Base-by-base conservation (phyloP, 2,329 filamentous ascomycete genomes). In the Talaromyces sp. region DNA sequence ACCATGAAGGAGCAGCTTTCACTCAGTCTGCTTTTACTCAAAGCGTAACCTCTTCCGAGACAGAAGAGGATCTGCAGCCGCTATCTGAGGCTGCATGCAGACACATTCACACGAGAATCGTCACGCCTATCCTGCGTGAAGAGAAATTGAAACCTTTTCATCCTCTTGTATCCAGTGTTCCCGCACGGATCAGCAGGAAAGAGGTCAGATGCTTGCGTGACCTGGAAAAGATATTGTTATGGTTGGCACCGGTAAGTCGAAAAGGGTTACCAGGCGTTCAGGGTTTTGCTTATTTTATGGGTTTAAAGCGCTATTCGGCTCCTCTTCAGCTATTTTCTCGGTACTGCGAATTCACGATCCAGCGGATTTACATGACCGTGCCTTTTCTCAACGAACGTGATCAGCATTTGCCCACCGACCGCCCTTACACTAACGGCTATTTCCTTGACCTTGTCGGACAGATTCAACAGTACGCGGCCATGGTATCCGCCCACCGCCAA, bases 361-460 rank as follows among this genome's bases (percentile, higher is more conserved):
- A 87, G 76, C 95, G 92, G 78, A 88, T 96, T 73, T 90, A 96
- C 81, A 88, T 91, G 65, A 95, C 91, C 62, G 90, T 96, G 76
- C 88, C 91, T 76, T 88, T 89, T 76, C 83, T 97, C 66, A 88
- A 86, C 81, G 91, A 96, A 73, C 87, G 87, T 73, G 93, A 98
- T 75, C 90, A 93, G 79, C 88, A 88, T 67, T 86, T 91, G 74
- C 89, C 90, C 62, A 82, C 86, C 77, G 93, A 98, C 77, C 88
- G 89, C 70, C 91, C 92, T 67, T 98, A 97, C 82, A 95, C 89
- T 83, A 91, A 90, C 84, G 91, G 91, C 73, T 98, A 98, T 79
- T 97, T 97, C 75, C 89, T 97, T 79, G 93, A 98, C 80, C 87
- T 98, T 63, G 88, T 96, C 75, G 91, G 96, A 75, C 93, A 97